Percentiles rank a stretch among this genome's conserved stretches.
phyloP scores from a whole-genome alignment of 345 rosid genomes.

The Angophora floribunda region DNA sequence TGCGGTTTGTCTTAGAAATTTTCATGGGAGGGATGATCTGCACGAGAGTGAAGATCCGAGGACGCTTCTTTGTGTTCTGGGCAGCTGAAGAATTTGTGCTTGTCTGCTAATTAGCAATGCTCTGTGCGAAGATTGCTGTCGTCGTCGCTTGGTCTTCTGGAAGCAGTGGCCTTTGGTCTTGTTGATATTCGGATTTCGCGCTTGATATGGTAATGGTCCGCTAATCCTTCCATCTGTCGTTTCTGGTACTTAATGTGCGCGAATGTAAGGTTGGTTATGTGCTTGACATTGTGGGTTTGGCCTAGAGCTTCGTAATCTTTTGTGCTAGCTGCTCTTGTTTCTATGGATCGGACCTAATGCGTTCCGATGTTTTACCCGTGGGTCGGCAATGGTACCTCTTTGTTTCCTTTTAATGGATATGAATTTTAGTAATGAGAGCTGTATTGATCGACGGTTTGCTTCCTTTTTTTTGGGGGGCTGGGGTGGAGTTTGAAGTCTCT shows the following conservation, averaged over 20 bases:
- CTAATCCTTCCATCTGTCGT: not conserved
- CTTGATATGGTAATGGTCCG: not conserved
- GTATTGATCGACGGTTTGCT: not conserved
- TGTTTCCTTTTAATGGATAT: not conserved
- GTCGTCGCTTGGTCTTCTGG: not conserved
- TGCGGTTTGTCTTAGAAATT: not conserved
- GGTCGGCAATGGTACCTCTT: not conserved
- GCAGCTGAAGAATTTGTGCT: not conserved
- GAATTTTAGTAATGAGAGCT: not conserved
- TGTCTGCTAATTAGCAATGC: rapidly evolving
- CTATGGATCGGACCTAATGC: not conserved
- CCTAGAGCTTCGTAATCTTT: not conserved
- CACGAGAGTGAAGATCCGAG: not conserved
- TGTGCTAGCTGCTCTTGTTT: not conserved
- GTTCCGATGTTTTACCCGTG: not conserved
- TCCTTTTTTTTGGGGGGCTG: not conserved
- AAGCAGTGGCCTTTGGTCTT: not conserved
- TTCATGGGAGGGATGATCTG: not conserved
- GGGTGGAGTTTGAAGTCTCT: not conserved
- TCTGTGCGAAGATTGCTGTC: not conserved
- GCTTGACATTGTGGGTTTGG: not conserved
- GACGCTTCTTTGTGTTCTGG: not conserved
- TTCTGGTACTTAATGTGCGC: not conserved
- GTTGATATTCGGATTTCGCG: not conserved
- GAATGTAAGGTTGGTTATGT: not conserved